These are phyloP conservation scores for Furculomyces boomerangus DNA, from an alignment of 371 early-diverging fungal species.

Conservation along the genomic window DNA sequence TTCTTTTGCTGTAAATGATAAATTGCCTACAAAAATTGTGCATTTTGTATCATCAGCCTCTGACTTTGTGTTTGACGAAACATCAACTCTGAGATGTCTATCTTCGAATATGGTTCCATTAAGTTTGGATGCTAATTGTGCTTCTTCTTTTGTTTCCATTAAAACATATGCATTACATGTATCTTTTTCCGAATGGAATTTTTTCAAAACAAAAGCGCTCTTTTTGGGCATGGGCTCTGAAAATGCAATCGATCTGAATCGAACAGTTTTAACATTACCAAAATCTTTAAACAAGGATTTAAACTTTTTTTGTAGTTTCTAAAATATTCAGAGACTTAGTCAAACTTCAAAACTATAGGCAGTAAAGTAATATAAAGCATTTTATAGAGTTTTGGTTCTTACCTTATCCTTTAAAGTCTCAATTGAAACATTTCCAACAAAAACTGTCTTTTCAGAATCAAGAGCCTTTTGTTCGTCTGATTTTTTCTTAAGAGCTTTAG, in stretches of 20 bases:
- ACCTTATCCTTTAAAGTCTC: not conserved
- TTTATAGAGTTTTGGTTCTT: constrained; percentile 38
- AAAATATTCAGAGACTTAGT: not conserved
- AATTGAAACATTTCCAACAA: constrained; percentile 65
- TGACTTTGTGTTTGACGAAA: constrained; percentile 31
- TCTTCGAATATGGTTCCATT: constrained; percentile 68
- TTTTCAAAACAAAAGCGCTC: constrained; percentile 28
- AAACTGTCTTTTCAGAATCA: constrained; percentile 42
- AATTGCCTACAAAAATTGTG: constrained; percentile 73
- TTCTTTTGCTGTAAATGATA: constrained; percentile 71
- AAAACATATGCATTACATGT: constrained; percentile 80
- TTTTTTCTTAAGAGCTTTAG: constrained; percentile 10
- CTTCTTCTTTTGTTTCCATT: constrained; percentile 37
- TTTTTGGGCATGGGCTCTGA: constrained; percentile 11
- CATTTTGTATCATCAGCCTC: constrained; percentile 33
- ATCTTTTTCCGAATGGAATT: constrained; percentile 63
- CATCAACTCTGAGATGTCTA: constrained; percentile 76
- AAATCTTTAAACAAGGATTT: constrained; percentile 40
- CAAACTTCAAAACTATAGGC: constrained; percentile 7
- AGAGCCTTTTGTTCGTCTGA: constrained; percentile 12
- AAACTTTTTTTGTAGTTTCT: constrained; percentile 1
- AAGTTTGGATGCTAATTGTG: constrained; percentile 38
- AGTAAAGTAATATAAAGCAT: constrained; percentile 36
- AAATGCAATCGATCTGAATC: constrained; percentile 65
- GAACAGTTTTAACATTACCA: constrained; percentile 65